Conservation (phyloP, 163 green algal genomes). For the Coccomyxa subellipsoidea region DNA sequence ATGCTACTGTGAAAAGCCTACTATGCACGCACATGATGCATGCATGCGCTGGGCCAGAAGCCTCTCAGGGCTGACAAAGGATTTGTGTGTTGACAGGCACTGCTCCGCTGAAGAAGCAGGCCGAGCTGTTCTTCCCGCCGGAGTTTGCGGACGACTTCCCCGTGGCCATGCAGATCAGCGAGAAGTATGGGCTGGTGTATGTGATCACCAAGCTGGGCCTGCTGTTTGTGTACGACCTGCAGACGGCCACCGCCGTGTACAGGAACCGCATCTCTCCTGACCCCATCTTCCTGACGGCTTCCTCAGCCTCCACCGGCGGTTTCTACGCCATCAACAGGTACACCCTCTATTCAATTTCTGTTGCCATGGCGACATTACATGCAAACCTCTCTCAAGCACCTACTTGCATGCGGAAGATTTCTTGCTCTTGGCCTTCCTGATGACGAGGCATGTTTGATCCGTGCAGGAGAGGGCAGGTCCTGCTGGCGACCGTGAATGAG, state of each 20-base stretch:
- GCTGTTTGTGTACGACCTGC: constrained; percentile 97
- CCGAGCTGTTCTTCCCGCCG: constrained; percentile 98
- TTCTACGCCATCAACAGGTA: constrained; percentile 93
- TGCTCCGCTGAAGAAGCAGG: constrained; percentile 73
- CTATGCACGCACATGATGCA: too few relatives aligned
- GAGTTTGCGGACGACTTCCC: constrained; percentile 99
- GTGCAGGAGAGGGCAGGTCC: constrained; percentile 82
- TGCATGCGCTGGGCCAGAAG: too few relatives aligned
- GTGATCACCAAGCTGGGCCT: constrained; percentile 94
- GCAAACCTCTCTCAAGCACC: neutral
- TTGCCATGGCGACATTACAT: neutral
- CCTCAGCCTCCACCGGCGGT: constrained; percentile 71
- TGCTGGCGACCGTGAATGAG: constrained; percentile 92
- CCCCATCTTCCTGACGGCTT: constrained; percentile 91
- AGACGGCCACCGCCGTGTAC: constrained; percentile 97
- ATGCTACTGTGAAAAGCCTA: neutral
- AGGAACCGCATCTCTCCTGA: constrained; percentile 93
- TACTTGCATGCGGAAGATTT: neutral
- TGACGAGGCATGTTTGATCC: neutral
- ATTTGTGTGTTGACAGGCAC: constrained; percentile 30
- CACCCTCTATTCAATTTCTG: neutral
- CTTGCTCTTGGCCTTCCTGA: too few relatives aligned
- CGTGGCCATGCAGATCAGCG: constrained; percentile 90
- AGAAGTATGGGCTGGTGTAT: constrained; percentile 96
- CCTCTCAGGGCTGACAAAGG: too few relatives aligned